phyloP scores from a whole-genome alignment of 139 green algal genomes.

The Trebouxia sp. region DNA sequence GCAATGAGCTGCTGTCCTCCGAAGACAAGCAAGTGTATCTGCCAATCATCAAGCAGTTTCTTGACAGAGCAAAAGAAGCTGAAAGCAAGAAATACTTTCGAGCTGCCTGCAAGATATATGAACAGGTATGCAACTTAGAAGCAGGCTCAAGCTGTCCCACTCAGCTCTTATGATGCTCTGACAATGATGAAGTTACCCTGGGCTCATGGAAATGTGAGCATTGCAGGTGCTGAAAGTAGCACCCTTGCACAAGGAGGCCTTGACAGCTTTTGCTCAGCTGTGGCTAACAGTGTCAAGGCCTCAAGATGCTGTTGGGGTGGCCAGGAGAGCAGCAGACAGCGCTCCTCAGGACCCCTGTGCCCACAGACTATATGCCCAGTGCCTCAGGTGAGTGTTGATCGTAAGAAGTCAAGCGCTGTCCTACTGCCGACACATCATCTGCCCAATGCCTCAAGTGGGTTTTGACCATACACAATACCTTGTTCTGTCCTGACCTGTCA shows the following conservation, averaged over 20 bases:
- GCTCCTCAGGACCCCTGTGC: neutral
- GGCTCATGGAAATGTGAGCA: neutral
- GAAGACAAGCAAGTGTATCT: slow-evolving; percentile 1
- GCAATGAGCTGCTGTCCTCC: neutral
- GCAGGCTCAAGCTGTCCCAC: neutral
- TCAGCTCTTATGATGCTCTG: neutral
- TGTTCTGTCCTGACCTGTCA: too few relatives aligned
- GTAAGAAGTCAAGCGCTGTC: too few relatives aligned
- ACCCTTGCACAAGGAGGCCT: slow-evolving; percentile 3
- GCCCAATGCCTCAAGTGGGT: too few relatives aligned
- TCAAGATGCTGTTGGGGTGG: neutral
- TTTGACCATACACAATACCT: too few relatives aligned
- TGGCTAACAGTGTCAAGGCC: slow-evolving; percentile 17
- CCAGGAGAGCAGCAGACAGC: neutral
- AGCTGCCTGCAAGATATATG: slow-evolving; percentile 29
- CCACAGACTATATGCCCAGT: neutral
- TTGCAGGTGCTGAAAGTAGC: slow-evolving; percentile 17
- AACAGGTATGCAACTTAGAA: slow-evolving; percentile 6
- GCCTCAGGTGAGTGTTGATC: neutral
- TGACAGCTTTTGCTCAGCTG: slow-evolving; percentile 1
- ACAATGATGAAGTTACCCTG: neutral
- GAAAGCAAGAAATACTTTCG: slow-evolving; percentile 28
- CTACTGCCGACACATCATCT: too few relatives aligned
- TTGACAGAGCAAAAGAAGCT: slow-evolving; percentile 23
- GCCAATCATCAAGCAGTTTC: slow-evolving; percentile 12